These are phyloP conservation scores for Fusarium sp. DNA, from an alignment of 2,329 filamentous ascomycete genomes.

Conservation along the genomic window DNA sequence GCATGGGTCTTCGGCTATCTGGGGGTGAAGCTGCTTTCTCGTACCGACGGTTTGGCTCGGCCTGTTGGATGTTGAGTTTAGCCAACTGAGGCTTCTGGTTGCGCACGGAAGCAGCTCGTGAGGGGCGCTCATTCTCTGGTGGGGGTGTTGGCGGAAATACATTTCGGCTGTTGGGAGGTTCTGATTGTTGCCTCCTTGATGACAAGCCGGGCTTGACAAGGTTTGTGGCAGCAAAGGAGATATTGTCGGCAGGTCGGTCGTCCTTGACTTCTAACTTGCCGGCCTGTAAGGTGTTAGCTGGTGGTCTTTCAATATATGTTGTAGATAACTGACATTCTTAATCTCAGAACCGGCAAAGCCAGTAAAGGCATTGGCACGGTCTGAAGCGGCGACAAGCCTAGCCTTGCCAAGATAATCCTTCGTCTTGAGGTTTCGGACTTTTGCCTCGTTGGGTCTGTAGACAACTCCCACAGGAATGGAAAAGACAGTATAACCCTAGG, in stretches of 20 bases:
- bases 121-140: conserved; percentile 83
- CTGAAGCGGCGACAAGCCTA: conserved; percentile 89
- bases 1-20: conserved; percentile 49
- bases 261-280: conserved; percentile 72
- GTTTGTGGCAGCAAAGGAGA: conserved; percentile 93
- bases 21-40: conserved; percentile 66
- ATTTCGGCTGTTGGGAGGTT: conserved; percentile 81
- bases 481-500: conserved; percentile 95
- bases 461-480: conserved; percentile 96
- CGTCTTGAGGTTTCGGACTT: conserved; percentile 97
- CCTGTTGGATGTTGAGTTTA: conserved; percentile 71
- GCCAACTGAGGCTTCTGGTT: conserved; percentile 71
- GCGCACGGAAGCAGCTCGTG: conserved; percentile 70
- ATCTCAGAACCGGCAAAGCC: conserved; percentile 84
- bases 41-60: conserved; percentile 64
- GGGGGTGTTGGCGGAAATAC: conserved; percentile 98
- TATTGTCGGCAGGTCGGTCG: conserved; percentile 83
- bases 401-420: conserved; percentile 98
- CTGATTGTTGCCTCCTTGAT: conserved; percentile 86
- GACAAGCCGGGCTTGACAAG: conserved; percentile 87
- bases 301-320: conserved; percentile 2
- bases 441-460: conserved; percentile 95
- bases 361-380: conserved; percentile 82
- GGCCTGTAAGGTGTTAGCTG: conserved; percentile 54
- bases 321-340: conserved; percentile 70